Conservation (phyloP, 2,329 filamentous ascomycete genomes). For the Fusarium chaquense region DNA sequence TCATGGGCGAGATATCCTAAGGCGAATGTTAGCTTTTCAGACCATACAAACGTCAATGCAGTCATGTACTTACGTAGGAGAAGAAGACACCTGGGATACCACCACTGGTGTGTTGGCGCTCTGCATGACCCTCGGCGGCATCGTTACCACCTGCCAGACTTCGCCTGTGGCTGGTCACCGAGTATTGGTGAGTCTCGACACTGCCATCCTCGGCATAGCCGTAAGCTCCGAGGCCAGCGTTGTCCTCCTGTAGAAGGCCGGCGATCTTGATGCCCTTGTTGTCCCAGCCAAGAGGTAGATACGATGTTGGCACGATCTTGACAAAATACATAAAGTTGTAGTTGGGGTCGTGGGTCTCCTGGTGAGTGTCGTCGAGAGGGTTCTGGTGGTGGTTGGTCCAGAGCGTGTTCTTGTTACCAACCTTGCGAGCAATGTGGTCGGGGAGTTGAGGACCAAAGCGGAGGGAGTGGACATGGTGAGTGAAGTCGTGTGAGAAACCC, state of each 20-base stretch:
- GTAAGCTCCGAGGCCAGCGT: slow-evolving; percentile 73
- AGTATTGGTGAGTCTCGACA: slow-evolving; percentile 98
- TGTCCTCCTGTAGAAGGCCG: slow-evolving; percentile 60
- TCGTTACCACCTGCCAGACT: slow-evolving; percentile 87
- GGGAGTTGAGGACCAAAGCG: slow-evolving; percentile 94
- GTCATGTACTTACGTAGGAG: slow-evolving; percentile 79
- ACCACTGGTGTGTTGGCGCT: slow-evolving; percentile 87
- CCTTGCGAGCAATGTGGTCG: slow-evolving; percentile 72
- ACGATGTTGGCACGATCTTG: slow-evolving; percentile 97
- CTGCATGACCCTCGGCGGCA: slow-evolving; percentile 87
- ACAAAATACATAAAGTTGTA: slow-evolving; percentile 99
- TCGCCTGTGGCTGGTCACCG: slow-evolving; percentile 95
- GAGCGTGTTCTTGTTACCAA: slow-evolving; percentile 62
- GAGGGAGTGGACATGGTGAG: slow-evolving; percentile 87
- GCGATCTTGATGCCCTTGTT: slow-evolving; percentile 58
- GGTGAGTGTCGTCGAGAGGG: slow-evolving; percentile 84
- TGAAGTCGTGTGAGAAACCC: slow-evolving; percentile 83
- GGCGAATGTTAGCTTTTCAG: slow-evolving; percentile 32
- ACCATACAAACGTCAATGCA: not conserved
- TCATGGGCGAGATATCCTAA: slow-evolving; percentile 98
- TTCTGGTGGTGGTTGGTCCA: slow-evolving; percentile 95
- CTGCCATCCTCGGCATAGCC: slow-evolving; percentile 75
- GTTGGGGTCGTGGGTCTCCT: slow-evolving; percentile 82
- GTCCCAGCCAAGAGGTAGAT: slow-evolving; percentile 91
- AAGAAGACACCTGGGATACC: slow-evolving; percentile 99